Evolutionary conservation across 306 rosid species (phyloP), one percentile per base, ranked within the genome.

Genomic region (Lathyrus oleraceus): DNA sequence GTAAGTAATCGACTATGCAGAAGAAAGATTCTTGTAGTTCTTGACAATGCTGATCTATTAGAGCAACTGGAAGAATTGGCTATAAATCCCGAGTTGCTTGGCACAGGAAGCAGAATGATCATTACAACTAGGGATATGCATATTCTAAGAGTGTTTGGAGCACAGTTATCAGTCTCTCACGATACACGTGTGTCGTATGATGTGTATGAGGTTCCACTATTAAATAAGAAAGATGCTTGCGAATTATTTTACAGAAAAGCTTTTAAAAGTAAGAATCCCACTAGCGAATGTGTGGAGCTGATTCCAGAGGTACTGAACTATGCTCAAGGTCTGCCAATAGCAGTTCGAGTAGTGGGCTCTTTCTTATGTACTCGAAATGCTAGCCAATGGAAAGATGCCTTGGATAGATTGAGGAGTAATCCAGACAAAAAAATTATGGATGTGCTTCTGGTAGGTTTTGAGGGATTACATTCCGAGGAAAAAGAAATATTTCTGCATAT

Each of bases 11-110:
- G 81, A 48, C 58, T 77, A 5, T 6, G 2, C 17, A 36, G 8
- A 7, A 8, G 27, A 15, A 77, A 56, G 67, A 21, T 54, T 6
- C 77, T 71, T n/a, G 0, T 71, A 21, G 77, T 71, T 63, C 53
- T 77, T 56, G 77, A 77, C 36, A 38, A 71, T 71, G 73, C 10
- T 20, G 73, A 71, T 12, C 56, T 54, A 56, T 7, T 54, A 57
- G 68, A 71, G 25, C 68, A 75, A 20, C 2, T 75, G 21, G 21
- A 75, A 2, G 30, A 56, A 1, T 36, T 77, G 68, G 73, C 43
- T 13, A 45, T 58, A 70, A 53, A 71, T 5, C 45, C 76, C 3
- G 11, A n/a, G 8, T 44, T 38, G 68, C 72, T 77, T 64, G 21
- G 3, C 4, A 0, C 0, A 8, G 68, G 73, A 8, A 77, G 81